Base-by-base conservation (phyloP, 495 filamentous ascomycete species). In the Penicillium cinerascens region DNA sequence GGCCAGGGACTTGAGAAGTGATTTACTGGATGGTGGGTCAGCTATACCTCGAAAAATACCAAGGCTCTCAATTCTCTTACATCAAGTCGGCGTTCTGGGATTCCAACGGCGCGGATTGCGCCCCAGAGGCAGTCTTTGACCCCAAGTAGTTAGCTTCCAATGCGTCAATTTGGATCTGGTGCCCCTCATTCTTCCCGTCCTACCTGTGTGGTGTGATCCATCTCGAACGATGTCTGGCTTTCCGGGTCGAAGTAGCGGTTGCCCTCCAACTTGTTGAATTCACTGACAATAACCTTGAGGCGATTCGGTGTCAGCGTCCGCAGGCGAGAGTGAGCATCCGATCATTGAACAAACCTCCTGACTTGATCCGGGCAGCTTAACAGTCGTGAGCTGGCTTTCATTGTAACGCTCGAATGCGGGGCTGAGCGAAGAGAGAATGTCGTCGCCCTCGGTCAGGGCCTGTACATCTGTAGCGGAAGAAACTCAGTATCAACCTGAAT, bases 381-480 rank as follows among this genome's bases (percentile, higher is more conserved):
- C 84, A 8, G 88, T 88, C 25, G 83, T 71, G 66, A 97, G 86
- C 69, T 99, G 95, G 69, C 89, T 86, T 68, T 97, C 92, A 63
- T 96, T 97, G 81, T 99, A 97, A 69, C 86, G 88, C 72, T 92
- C 80, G 72, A 97, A 93, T 0, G 93, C 91, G 3, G 91, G 89
- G 4, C 72, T 77, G 10, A 96, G 85, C 36, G 87, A 83, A 47
- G 79, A 67, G 23, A 92, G 70, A 37, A 92, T 70, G 42, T 78
- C 75, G 9, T 84, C 82, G 22, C 82, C 84, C 59, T 91, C 84
- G 66, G 87, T 91, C 36, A 99, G 77, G 43, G 82, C 71, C 68
- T 97, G 96, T 76, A 99, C 89, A 64, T 95, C 93, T 97, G 63
- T 36, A 49, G 20, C 47, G 11, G 56, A 40, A 18, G 17, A n/a